Conservation (phyloP, 805 yeast genomes). For the Cyberlindnera bimundalis region DNA sequence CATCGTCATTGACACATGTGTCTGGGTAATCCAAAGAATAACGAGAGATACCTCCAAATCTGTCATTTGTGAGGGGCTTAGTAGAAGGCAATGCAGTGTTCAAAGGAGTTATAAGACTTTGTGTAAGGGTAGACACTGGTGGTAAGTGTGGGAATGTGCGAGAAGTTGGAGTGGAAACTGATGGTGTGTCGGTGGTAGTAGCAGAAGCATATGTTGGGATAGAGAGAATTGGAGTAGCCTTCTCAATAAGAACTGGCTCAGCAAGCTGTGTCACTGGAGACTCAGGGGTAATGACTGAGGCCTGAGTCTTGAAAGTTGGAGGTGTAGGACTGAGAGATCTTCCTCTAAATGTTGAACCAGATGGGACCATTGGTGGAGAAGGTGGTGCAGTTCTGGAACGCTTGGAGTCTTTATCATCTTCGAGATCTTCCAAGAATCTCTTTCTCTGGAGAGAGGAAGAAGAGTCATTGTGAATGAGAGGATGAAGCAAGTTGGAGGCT, state of each 20-base stretch:
- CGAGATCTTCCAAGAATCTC: conserved; percentile 25
- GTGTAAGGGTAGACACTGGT: conserved; percentile 10
- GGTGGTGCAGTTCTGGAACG: conserved; percentile 47
- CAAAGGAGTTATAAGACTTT: background rate
- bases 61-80: conserved; percentile 22
- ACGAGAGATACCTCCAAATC: conserved; percentile 16
- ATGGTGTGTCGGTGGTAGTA: background rate
- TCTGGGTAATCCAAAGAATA: conserved; percentile 29
- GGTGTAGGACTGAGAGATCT: conserved; percentile 23
- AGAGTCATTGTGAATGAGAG: conserved; percentile 5
- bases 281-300: conserved; percentile 8
- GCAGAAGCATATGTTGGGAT: background rate
- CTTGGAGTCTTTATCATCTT: conserved; percentile 26
- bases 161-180: conserved; percentile 5
- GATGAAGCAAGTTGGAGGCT: conserved; percentile 14
- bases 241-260: conserved; percentile 12
- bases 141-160: conserved; percentile 15
- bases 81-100: conserved; percentile 10
- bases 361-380: conserved; percentile 32
- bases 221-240: conserved; percentile 26
- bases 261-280: conserved; percentile 16
- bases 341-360: conserved; percentile 13
- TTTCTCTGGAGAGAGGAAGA: conserved; percentile 20
- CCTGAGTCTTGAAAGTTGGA: background rate
- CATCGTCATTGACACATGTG: conserved; percentile 37